Evolutionary conservation across 1,284 basidiomycete genomes (phyloP).

Genomic region (Ustilago nuda): DNA sequence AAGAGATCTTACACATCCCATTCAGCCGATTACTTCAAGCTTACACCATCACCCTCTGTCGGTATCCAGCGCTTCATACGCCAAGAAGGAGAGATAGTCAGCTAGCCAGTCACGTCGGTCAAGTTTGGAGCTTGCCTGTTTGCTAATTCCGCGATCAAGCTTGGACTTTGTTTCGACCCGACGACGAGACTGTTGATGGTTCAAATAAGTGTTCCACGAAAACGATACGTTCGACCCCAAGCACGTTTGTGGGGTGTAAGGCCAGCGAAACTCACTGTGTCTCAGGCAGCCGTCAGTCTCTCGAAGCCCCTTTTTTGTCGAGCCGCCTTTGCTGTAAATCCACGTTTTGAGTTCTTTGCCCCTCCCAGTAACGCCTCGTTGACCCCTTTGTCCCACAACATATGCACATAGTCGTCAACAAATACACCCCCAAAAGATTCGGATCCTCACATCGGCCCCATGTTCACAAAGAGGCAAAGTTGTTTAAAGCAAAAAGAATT

Average conservation of each 20-base stretch:
- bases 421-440: too few species aligned
- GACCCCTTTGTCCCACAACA: neutral
- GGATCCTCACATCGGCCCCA: too few species aligned
- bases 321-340: neutral
- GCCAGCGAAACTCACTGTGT: neutral
- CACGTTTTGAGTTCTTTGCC: neutral
- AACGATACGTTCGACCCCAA: neutral
- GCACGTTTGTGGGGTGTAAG: neutral
- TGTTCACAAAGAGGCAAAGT: too few species aligned
- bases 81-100: neutral
- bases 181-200: neutral
- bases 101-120: neutral
- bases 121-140: neutral
- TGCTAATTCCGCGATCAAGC: neutral
- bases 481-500: too few species aligned
- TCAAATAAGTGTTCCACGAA: neutral
- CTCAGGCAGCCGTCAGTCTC: neutral
- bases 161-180: neutral
- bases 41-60: neutral
- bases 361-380: neutral
- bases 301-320: neutral
- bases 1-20: slow-evolving; percentile 3
- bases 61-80: neutral
- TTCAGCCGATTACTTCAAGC: neutral
- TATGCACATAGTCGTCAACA: neutral